Evolutionary conservation across 345 rosid genomes (phyloP), one percentile per base, ranked within the genome.

Genomic region (Iberis pinnata): DNA sequence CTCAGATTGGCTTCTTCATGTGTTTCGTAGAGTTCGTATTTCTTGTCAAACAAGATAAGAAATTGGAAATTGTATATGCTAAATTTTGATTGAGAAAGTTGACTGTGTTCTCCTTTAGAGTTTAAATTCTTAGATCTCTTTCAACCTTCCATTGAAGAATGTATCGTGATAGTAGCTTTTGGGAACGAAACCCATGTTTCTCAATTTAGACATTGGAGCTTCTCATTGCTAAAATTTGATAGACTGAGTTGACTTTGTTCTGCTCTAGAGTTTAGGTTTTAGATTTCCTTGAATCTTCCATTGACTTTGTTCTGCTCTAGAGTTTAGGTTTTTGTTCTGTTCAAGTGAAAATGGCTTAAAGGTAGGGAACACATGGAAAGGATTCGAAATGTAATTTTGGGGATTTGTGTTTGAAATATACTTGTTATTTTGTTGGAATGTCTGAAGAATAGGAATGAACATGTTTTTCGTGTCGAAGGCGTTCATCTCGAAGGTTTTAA

Each of bases 211-310:
- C 12, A 2, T 9, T 24, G 12, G 19, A 46, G 35, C 12, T 14
- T 25, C 0, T 14, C 13, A 1, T 12, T 19, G 43, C 18, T 43
- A 33, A 13, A 0, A 1, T 44, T 35, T 35, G 63, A 35, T 45
- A n/a, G n/a, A n/a, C n/a, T n/a, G n/a, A n/a, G n/a, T n/a, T n/a
- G n/a, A n/a, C n/a, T n/a, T n/a, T n/a, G n/a, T n/a, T n/a, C n/a
- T n/a, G n/a, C n/a, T n/a, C n/a, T 58, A 2, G 8, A 58, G 44
- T 22, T 26, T 26, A 42, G 40, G n/a, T 3, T 18, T 18, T 56
- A 19, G 42, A 19, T 43, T 4, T 60, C 12, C 12, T 18, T 47
- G 56, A 38, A 48, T 48, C 46, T 26, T 47, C 36, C 18, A n/a
- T n/a, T n/a, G n/a, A n/a, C n/a, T n/a, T n/a, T n/a, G n/a, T n/a